Percentiles rank a stretch among this genome's conserved stretches.
Evolutionary conservation across 179 eudicot genomes (phyloP).

Genomic region (Patellifolia procumbens): DNA sequence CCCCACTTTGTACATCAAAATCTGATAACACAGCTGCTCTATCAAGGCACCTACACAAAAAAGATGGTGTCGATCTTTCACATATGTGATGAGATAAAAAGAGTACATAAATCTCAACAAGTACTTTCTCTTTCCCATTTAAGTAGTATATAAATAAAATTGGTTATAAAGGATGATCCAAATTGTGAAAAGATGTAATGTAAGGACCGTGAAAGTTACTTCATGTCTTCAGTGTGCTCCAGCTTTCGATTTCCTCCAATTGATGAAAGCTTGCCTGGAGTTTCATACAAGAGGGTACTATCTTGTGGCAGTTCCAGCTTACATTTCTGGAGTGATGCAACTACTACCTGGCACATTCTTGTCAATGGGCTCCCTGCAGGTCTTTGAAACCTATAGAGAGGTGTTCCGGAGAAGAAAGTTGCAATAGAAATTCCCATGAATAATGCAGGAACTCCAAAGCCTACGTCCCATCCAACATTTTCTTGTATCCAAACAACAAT

Average conservation of each 20-base stretch:
- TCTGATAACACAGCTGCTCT: conserved; percentile 47
- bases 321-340: conserved; percentile 51
- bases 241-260: conserved; percentile 57
- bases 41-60: conserved; percentile 42
- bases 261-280: conserved; percentile 43
- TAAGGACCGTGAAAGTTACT: conserved; percentile 33
- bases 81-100: neutral
- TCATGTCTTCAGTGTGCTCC: conserved; percentile 57
- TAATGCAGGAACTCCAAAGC: conserved; percentile 66
- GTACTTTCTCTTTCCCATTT: too few species aligned
- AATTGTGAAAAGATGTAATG: too few species aligned
- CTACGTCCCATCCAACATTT: conserved; percentile 64
- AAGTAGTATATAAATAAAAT: too few species aligned
- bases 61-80: neutral
- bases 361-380: conserved; percentile 68
- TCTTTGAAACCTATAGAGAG: conserved; percentile 52
- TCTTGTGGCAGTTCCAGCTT: conserved; percentile 40
- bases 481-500: conserved; percentile 68
- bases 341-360: conserved; percentile 56
- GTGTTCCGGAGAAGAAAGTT: conserved; percentile 54
- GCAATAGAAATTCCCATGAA: conserved; percentile 65
- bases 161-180: too few species aligned
- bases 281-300: conserved; percentile 42
- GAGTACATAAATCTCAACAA: neutral
- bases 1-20: conserved; percentile 19